A percentile compares a stretch with the other conserved stretches of the same genome.
Evolutionary conservation across 345 rosid species (phyloP).

Genomic region (Gossypium stocksii): DNA sequence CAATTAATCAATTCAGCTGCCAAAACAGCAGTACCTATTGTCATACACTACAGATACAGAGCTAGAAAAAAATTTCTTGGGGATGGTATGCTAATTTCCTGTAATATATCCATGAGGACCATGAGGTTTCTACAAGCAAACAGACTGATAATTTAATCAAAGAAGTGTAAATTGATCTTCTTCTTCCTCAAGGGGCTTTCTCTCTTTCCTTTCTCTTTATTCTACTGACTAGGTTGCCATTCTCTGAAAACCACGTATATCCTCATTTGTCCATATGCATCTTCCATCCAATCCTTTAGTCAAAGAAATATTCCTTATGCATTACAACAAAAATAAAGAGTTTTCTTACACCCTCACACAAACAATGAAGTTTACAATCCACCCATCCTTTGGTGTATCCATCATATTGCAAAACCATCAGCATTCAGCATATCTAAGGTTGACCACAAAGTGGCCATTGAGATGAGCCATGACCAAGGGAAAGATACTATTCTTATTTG

Average conservation of each 20-base stretch:
- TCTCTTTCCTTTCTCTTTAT: neutral
- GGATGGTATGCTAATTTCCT: neutral
- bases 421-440: conserved; percentile 1
- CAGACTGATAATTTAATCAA: neutral
- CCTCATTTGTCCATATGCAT: neutral
- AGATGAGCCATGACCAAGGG: neutral
- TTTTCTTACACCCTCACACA: neutral
- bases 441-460: neutral
- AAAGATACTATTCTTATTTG: neutral
- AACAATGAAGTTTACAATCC: neutral
- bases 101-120: neutral
- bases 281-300: neutral
- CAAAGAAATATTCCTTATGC: neutral
- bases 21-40: neutral
- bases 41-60: neutral
- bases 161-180: neutral
- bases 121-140: neutral
- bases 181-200: neutral
- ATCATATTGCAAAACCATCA: neutral
- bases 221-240: neutral
- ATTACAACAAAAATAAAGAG: neutral
- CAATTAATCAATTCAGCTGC: neutral
- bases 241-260: neutral
- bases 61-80: neutral
- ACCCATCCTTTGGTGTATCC: neutral